These are phyloP conservation scores for Kentomonas sorsogonicus DNA, from an alignment of 208 protist species.

Conservation along the genomic window DNA sequence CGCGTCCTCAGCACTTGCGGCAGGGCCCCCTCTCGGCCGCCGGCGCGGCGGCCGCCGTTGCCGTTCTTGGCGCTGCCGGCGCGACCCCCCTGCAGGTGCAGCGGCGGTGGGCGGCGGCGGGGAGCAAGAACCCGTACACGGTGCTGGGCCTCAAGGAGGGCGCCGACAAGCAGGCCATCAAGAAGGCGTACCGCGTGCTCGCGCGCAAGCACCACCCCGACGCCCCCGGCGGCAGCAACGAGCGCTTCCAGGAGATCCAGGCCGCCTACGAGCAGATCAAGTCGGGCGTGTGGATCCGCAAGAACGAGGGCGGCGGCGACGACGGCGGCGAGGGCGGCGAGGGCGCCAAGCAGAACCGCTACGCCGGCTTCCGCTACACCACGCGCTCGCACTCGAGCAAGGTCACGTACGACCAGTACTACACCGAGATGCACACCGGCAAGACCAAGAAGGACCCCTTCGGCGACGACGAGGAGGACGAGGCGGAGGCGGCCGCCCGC, in stretches of 20 bases:
- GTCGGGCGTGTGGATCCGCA: constrained; percentile 79
- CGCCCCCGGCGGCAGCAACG: constrained; percentile 77
- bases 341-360: constrained; percentile 53
- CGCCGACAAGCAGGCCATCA: constrained; percentile 78
- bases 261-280: constrained; percentile 88
- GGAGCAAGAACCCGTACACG: constrained; percentile 83
- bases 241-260: constrained; percentile 88
- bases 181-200: constrained; percentile 86
- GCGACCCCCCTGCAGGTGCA: constrained; percentile 10
- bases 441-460: constrained; percentile 73
- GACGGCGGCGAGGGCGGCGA: constrained; percentile 24
- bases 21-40: no score
- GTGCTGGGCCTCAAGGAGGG: constrained; percentile 84
- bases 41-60: no score
- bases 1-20: no score
- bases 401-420: constrained; percentile 87
- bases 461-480: constrained; percentile 68
- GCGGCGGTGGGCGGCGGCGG: constrained; percentile 24
- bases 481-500: constrained; percentile 15
- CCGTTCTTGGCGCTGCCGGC: constrained; percentile 8
- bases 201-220: constrained; percentile 89
- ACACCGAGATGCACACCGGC: constrained; percentile 89
- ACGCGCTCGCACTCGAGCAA: constrained; percentile 79
- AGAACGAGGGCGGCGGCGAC: constrained; percentile 28
- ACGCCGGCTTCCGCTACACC: constrained; percentile 86